Evolutionary conservation across 176 grass and related monocot species (phyloP).

Genomic region (Paspalum vaginatum): DNA sequence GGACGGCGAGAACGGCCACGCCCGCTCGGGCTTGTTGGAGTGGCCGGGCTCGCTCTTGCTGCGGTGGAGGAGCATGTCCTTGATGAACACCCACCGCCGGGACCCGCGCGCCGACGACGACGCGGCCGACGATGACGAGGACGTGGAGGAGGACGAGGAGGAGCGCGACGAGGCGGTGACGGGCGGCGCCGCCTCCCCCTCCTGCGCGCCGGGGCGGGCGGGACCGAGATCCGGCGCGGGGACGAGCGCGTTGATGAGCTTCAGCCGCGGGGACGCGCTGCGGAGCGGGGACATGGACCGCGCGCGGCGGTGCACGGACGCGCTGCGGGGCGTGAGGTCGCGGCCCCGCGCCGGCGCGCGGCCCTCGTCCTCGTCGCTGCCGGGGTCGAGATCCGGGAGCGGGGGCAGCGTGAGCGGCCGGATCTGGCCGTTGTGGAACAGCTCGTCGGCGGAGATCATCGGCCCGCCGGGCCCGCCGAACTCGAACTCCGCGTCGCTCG

Average conservation of each 20-base stretch:
- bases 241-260: conserved; percentile 65
- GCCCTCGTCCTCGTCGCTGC: conserved; percentile 44
- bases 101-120: conserved; percentile 56
- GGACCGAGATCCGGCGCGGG: conserved; percentile 35
- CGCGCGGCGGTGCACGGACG: conserved; percentile 74
- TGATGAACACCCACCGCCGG: conserved; percentile 84
- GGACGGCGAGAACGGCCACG: conserved; percentile 72
- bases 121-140: conserved; percentile 43
- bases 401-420: conserved; percentile 78
- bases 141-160: conserved; percentile 54
- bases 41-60: conserved; percentile 80
- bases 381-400: conserved; percentile 62
- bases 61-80: conserved; percentile 90
- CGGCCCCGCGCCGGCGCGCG: conserved; percentile 41
- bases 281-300: conserved; percentile 91
- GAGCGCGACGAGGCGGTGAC: conserved; percentile 66
- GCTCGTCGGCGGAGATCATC: conserved; percentile 95
- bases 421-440: conserved; percentile 98
- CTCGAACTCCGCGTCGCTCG: conserved; percentile 71
- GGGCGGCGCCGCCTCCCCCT: conserved; percentile 31
- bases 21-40: conserved; percentile 51
- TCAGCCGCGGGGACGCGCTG: conserved; percentile 58
- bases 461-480: conserved; percentile 59
- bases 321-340: conserved; percentile 57
- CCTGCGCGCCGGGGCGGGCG: background rate